Conservation (phyloP, 495 filamentous ascomycete genomes). For the Neurospora sublineolata region DNA sequence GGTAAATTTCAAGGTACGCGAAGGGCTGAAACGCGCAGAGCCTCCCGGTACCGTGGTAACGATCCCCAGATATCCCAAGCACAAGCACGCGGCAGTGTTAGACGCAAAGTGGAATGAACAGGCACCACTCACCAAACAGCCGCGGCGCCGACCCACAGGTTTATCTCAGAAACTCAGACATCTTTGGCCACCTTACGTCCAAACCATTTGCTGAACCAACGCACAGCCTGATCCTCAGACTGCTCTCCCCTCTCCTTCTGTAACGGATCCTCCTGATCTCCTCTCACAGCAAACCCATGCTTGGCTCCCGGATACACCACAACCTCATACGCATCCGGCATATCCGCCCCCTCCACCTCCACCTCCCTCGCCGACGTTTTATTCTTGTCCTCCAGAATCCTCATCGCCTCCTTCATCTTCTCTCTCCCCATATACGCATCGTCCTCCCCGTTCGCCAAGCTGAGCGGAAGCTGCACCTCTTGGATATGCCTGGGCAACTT, state of each 20-base stretch:
- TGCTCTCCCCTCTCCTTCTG: conserved; percentile 40
- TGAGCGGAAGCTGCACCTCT: conserved; percentile 38
- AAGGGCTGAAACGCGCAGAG: not conserved
- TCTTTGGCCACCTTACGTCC: not conserved
- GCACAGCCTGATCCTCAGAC: conserved; percentile 32
- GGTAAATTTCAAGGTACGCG: too few relatives aligned
- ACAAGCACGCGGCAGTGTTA: not conserved
- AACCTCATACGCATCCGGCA: conserved; percentile 29
- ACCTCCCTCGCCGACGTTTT: not conserved
- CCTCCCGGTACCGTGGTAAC: not conserved
- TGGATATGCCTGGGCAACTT: conserved; percentile 43
- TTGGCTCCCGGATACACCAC: conserved; percentile 44
- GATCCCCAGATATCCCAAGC: not conserved
- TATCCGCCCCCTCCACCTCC: not conserved
- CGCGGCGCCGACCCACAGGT: not conserved
- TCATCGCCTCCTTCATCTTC: conserved; percentile 32
- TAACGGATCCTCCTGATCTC: conserved; percentile 28
- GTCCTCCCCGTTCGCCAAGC: conserved; percentile 43
- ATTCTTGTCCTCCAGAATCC: conserved; percentile 31
- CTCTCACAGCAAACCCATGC: conserved; percentile 51
- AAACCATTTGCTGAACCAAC: conserved; percentile 28
- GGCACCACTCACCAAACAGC: not conserved
- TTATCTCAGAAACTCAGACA: not conserved
- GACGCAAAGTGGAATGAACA: not conserved
- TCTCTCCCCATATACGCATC: conserved; percentile 34